Evolutionary conservation across 208 protist genomes (phyloP), one percentile per base, ranked within the genome.

Genomic region (Leishmania arabica): DNA sequence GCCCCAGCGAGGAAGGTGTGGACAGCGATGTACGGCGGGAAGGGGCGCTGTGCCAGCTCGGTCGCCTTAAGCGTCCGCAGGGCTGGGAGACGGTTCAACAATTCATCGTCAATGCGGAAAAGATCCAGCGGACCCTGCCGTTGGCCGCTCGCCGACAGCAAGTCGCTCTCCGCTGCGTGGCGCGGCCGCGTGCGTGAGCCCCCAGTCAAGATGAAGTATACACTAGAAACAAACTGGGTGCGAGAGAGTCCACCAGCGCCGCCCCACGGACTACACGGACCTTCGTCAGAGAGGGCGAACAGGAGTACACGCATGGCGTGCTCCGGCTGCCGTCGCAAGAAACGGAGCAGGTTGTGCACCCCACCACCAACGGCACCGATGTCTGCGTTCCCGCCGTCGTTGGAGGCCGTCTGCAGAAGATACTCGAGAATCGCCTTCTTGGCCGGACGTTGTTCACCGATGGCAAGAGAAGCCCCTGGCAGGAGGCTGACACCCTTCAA

Each of bases 11-110:
- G 60, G 69, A 84, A 71, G 42, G 81, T 82, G 84, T 92, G 88
- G 17, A 95, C 82, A 11, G 83, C 76, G 47, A 69, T 37, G 77
- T 93, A 93, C 0, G 85, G 83, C 24, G 89, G 91, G 82, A 88
- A 95, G 31, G 74, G 51, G 49, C 91, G 86, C 81, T 82, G 80
- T 6, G 83, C 84, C 51, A 92, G 71, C 72, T 93, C 85, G 60
- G 65, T 60, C 13, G 84, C 72, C 7, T 62, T 66, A 31, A 85
- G 82, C 62, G 49, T 58, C 72, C 86, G 69, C 34, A 85, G 58
- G 11, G 27, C 54, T 5, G 82, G 73, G 19, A 42, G 31, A 6
- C 71, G 71, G 5, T 19, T n/a, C 62, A 82, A 15, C 42, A n/a
- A 47, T 31, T 76, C 77, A 49, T 78, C 77, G 17, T 37, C 62